phyloP scores from a whole-genome alignment of 2,329 filamentous ascomycete species.

The Balansia obtecta region DNA sequence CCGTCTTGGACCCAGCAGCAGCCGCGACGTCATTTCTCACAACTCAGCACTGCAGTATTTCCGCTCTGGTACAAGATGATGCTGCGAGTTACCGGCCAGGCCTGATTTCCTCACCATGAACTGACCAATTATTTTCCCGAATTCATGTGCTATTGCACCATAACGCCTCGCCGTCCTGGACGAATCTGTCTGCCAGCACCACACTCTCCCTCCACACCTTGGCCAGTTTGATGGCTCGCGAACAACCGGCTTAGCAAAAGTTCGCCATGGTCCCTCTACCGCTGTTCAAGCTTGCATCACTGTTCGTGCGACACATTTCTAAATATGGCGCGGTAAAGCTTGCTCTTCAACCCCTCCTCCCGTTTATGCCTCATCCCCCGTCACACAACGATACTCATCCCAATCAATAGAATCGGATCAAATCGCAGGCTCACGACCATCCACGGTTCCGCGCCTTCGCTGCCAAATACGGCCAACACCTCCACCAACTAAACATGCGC shows the following conservation, averaged over 20 bases:
- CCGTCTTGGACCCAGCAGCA: neutral
- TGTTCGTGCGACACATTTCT: slow-evolving; percentile 53
- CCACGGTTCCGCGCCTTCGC: slow-evolving; percentile 47
- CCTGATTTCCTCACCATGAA: too few species aligned
- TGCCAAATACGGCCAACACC: slow-evolving; percentile 47
- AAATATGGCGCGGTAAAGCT: slow-evolving; percentile 55
- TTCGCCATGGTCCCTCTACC: slow-evolving; percentile 49
- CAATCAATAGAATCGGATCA: slow-evolving; percentile 46
- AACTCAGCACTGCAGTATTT: neutral
- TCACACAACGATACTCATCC: slow-evolving; percentile 8
- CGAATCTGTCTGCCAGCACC: too few species aligned
- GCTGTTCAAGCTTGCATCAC: slow-evolving; percentile 52
- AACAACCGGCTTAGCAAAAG: too few species aligned
- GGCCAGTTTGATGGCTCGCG: too few species aligned
- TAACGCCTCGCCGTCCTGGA: neutral
- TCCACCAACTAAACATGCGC: slow-evolving; percentile 57
- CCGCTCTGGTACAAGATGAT: too few species aligned
- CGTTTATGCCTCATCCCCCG: neutral
- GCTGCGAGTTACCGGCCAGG: too few species aligned
- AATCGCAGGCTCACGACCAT: slow-evolving; percentile 53
- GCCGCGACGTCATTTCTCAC: neutral
- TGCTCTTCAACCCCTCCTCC: neutral
- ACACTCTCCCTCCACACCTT: too few species aligned
- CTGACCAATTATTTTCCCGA: too few species aligned
- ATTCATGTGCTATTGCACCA: too few species aligned